Percentiles rank a stretch among this genome's conserved stretches.
phyloP scores from a whole-genome alignment of 148 eudicot genomes.

The Euryodendron excelsum region DNA sequence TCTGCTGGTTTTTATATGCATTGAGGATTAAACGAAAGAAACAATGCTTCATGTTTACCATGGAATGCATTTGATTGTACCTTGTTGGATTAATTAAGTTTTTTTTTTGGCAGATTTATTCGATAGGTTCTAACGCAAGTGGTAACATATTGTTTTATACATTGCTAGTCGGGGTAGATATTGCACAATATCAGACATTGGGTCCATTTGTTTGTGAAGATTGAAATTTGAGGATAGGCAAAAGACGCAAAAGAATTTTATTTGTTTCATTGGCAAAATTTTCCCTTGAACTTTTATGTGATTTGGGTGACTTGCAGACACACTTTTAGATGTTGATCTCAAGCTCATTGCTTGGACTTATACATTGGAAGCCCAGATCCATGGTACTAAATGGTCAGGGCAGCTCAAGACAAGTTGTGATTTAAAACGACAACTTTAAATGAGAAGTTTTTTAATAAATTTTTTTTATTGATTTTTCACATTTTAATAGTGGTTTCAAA shows the following conservation, averaged over 20 bases:
- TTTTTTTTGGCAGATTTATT: no score
- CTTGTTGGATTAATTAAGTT: no score
- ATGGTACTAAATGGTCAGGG: slow-evolving; percentile 76
- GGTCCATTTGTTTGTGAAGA: not conserved
- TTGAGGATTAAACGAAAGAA: not conserved
- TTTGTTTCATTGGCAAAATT: not conserved
- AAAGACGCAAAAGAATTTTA: not conserved
- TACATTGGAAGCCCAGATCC: slow-evolving; percentile 78
- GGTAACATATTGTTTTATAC: not conserved
- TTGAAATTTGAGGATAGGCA: not conserved
- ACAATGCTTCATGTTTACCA: not conserved
- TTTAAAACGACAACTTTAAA: no score
- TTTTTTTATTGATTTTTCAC: no score
- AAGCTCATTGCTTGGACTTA: slow-evolving; percentile 94
- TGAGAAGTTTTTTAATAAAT: no score
- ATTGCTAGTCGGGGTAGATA: not conserved
- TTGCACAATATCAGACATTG: not conserved
- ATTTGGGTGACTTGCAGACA: slow-evolving; percentile 84
- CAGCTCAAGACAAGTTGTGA: no score
- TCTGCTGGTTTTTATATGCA: not conserved
- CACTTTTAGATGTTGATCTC: slow-evolving; percentile 94
- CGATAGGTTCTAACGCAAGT: no score
- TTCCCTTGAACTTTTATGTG: slow-evolving; percentile 1
- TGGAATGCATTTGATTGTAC: no score
- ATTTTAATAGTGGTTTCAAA: no score